phyloP scores from a whole-genome alignment of 2,329 filamentous ascomycete species.

The Endoconidiophora polonica region DNA sequence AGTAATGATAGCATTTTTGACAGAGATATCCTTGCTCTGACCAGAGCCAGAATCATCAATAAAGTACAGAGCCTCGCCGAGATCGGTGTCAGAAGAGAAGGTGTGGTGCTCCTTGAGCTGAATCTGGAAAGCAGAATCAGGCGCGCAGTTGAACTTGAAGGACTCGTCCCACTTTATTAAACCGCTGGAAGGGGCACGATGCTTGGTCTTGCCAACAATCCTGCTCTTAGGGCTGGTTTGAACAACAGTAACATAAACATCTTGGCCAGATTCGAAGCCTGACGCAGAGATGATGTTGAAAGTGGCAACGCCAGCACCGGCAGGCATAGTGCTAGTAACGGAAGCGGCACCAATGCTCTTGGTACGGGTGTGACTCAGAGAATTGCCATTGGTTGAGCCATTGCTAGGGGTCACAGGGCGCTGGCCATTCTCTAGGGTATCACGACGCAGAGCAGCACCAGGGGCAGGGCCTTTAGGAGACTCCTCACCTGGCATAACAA shows the following conservation, averaged over 20 bases:
- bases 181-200: constrained; percentile 56
- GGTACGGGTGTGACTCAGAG: constrained; percentile 30
- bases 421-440: constrained; percentile 15
- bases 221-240: constrained; percentile 55
- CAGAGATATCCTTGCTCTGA: constrained; percentile 54
- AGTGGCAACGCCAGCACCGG: constrained; percentile 56
- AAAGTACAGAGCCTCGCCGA: constrained; percentile 80
- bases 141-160: constrained; percentile 60
- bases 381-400: constrained; percentile 18
- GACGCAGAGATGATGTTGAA: constrained; percentile 67
- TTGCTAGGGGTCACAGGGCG: constrained; percentile 10
- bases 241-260: constrained; percentile 62
- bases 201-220: constrained; percentile 80
- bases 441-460: constrained; percentile 19
- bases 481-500: constrained; percentile 17
- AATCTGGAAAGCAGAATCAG: constrained; percentile 75
- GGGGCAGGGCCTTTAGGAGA: constrained; percentile 14
- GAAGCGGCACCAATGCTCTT: constrained; percentile 50
- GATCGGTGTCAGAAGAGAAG: constrained; percentile 65
- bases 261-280: constrained; percentile 59
- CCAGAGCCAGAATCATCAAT: constrained; percentile 62
- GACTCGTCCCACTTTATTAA: constrained; percentile 57
- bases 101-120: constrained; percentile 72
- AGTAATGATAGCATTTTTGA: constrained; percentile 56
- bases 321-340: constrained; percentile 44